Evolutionary conservation across 805 yeast genomes (phyloP).

Genomic region (Yarrowia sp.): DNA sequence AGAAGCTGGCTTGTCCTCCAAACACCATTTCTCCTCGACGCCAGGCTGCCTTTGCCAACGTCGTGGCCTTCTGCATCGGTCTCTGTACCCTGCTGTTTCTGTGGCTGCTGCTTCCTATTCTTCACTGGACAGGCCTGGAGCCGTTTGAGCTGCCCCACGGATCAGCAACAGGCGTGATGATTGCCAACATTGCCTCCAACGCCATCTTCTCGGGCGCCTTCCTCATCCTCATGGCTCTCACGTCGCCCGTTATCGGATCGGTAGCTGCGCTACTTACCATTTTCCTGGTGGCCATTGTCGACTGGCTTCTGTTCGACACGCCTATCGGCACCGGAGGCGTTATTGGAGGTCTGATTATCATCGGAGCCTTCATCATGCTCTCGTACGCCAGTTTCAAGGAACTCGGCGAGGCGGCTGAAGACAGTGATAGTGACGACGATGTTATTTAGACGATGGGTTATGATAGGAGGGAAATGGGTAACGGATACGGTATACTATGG

Average conservation of each 20-base stretch:
- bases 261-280: conserved; percentile 76
- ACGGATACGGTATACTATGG: background rate
- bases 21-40: conserved; percentile 66
- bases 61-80: conserved; percentile 74
- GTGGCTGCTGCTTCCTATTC: conserved; percentile 57
- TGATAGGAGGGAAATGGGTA: background rate
- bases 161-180: conserved; percentile 55
- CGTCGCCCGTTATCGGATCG: conserved; percentile 82
- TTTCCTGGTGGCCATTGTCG: conserved; percentile 77
- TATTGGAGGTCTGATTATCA: conserved; percentile 71
- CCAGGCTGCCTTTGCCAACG: conserved; percentile 82
- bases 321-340: conserved; percentile 63
- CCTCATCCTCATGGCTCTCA: conserved; percentile 77
- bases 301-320: conserved; percentile 71
- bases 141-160: conserved; percentile 60
- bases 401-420: conserved; percentile 52
- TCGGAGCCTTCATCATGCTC: conserved; percentile 71
- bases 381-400: conserved; percentile 50
- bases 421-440: conserved; percentile 43
- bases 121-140: conserved; percentile 64
- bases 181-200: conserved; percentile 66
- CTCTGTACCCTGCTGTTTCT: conserved; percentile 59
- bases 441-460: background rate
- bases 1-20: conserved; percentile 77
- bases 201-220: conserved; percentile 74